Base-by-base conservation (phyloP, 2,329 filamentous ascomycete genomes). In the Chaetomium strumarium region DNA sequence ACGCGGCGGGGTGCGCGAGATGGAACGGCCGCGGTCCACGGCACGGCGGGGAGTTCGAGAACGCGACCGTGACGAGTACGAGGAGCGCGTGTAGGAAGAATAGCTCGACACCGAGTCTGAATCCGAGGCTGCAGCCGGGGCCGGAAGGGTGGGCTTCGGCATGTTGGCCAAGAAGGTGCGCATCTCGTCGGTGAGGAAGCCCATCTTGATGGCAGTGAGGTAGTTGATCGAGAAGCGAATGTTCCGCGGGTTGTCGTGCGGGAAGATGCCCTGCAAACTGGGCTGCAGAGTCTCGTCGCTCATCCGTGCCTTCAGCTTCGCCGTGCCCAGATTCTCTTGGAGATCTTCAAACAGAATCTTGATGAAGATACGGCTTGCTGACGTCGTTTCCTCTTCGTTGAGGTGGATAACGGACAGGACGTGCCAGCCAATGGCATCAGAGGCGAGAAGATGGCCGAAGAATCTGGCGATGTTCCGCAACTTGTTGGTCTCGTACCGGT, bases 191-290 rank as follows among this genome's bases (percentile, higher is more conserved):
- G 93, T 99, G 56, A 99, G 78, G 20, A 82, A 83, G 66, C 93
- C 93, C 88, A 99, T 95, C 53, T 91, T 90, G 63, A 99, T 95
- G 64, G 90, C 93, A 10, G 93, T 99, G 69, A 99, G 97, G 77
- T 96, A 99, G 72, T 99, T 99, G 83, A 99, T 96, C 46, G 91
- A 89, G 76, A 99, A 99, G 49, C 92, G 84, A 37, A 91, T 90
- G 70, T 96, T 93, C 66, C 88, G 85, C 20, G 90, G 83, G 64
- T 90, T 89, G 67, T 97, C 91, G 55, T 77, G 85, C 0, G 93
- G 93, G 76, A 99, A 97, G 40, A 99, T 74, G 30, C 92, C 92
- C 37, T 85, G 82, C 54, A 96, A 82, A 66, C 81, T 87, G 46
- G 90, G 83, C 55, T 85, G 84, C 37, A 97, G 75, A 46, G 83